Evolutionary conservation across 371 early-diverging fungal species (phyloP), one percentile per base, ranked within the genome.

Genomic region (Actinomucor elegans): DNA sequence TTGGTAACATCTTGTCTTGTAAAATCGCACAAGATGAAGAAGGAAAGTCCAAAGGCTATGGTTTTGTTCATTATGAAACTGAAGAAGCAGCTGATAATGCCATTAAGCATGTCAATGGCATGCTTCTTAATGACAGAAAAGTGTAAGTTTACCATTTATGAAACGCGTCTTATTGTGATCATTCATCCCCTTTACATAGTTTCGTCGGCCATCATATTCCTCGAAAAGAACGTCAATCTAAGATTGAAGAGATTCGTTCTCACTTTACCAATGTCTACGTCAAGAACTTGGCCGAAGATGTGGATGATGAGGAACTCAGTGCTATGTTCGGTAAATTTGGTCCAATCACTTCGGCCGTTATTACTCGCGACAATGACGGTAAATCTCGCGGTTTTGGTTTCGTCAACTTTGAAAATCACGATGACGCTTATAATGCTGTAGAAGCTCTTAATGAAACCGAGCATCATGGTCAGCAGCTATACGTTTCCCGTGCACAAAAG

Each of bases 31-130:
- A 76, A 48, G 90, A 92, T 59, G 66, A 71, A n/a, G 76, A 88
- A 32, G 92, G 93, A 31, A 63, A 59, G 40, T 87, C 88, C 58
- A 89, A 85, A 63, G 97, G 98, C n/a, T 94, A 91, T 73, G 97
- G 94, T n/a, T 97, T 94, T 67, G 96, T 94, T 47, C 96, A 98
- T 79, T 98, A 92, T 77, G 93, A 94, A 65, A 88, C 82, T 21
- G 71, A 77, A 57, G 94, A 94, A 67, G 77, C 87, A 31, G 98
- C 98, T 45, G 82, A 89, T 28, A 75, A 59, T 33, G 98, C 97
- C 38, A 97, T 98, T 66, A 81, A 86, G 61, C 79, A 85, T 62
- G 92, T 96, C 65, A 93, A 96, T 76, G 95, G 93, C 38, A 95
- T 94, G 92, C 74, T 94, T 43, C 75, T 96, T 68, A 95, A 94